These are phyloP conservation scores for Suhomyces tanzawaensis DNA, from an alignment of 805 yeast genomes.

Conservation along the genomic window DNA sequence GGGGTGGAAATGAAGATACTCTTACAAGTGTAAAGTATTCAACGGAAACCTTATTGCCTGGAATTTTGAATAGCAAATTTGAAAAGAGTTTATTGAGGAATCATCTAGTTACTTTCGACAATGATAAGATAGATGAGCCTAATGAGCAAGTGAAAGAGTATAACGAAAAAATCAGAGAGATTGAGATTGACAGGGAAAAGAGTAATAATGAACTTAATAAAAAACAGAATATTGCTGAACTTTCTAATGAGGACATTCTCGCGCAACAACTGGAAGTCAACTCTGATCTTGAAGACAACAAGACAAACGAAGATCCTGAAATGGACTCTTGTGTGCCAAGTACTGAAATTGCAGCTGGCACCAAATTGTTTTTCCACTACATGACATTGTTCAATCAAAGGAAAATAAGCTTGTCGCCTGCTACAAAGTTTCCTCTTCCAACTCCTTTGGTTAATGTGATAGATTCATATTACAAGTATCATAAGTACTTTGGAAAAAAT, in stretches of 20 bases:
- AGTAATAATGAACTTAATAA: background rate
- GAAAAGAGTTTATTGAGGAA: constrained; percentile 49
- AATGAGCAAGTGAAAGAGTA: constrained; percentile 9
- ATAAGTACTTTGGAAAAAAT: constrained; percentile 17
- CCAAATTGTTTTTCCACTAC: constrained; percentile 19
- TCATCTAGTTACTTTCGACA: constrained; percentile 15
- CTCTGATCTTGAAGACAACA: constrained; percentile 12
- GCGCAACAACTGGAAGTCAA: constrained; percentile 5
- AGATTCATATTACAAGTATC: constrained; percentile 43
- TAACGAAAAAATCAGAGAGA: constrained; percentile 11
- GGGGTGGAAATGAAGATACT: constrained; percentile 69
- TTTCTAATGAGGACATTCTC: background rate
- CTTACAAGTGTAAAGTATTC: constrained; percentile 72
- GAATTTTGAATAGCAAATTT: constrained; percentile 71
- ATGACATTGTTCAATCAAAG: constrained; percentile 44
- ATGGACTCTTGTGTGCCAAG: constrained; percentile 21
- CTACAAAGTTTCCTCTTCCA: constrained; percentile 74
- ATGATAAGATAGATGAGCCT: constrained; percentile 9
- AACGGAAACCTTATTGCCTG: constrained; percentile 75
- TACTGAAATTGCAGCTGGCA: constrained; percentile 23
- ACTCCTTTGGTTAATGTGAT: constrained; percentile 55
- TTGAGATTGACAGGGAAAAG: constrained; percentile 9
- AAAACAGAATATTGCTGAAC: background rate
- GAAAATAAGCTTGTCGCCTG: constrained; percentile 79
- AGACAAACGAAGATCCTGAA: constrained; percentile 15